A percentile compares a stretch with the other conserved stretches of the same genome.
These are phyloP conservation scores for Dendrobium catenatum DNA, from an alignment of 106 monocot species.

Conservation along the genomic window DNA sequence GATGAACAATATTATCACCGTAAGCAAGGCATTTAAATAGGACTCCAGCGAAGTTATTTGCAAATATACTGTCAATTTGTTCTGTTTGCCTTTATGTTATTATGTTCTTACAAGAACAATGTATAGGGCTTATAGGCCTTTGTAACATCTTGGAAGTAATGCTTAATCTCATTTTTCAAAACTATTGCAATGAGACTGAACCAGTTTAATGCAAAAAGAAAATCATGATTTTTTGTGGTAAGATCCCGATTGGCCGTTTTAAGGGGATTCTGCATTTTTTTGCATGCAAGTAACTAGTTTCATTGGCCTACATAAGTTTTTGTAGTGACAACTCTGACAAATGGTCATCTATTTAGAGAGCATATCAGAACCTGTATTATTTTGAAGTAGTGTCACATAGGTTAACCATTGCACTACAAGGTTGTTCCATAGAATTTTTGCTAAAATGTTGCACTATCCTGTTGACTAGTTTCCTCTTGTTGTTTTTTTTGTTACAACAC, in stretches of 20 bases:
- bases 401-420: neutral
- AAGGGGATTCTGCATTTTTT: neutral
- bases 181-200: neutral
- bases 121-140: neutral
- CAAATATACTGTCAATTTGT: neutral
- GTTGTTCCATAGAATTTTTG: neutral
- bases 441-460: neutral
- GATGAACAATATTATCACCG: neutral
- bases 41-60: neutral
- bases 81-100: neutral
- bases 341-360: neutral
- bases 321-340: neutral
- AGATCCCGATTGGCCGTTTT: neutral
- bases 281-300: neutral
- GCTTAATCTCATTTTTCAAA: neutral
- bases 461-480: neutral
- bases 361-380: neutral
- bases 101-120: neutral
- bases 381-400: neutral
- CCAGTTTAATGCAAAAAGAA: no score
- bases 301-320: neutral
- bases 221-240: neutral
- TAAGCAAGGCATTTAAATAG: neutral
- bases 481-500: neutral
- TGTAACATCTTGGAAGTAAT: neutral